These are phyloP conservation scores for Camellia japonica DNA, from an alignment of 148 eudicot species.

Conservation along the genomic window DNA sequence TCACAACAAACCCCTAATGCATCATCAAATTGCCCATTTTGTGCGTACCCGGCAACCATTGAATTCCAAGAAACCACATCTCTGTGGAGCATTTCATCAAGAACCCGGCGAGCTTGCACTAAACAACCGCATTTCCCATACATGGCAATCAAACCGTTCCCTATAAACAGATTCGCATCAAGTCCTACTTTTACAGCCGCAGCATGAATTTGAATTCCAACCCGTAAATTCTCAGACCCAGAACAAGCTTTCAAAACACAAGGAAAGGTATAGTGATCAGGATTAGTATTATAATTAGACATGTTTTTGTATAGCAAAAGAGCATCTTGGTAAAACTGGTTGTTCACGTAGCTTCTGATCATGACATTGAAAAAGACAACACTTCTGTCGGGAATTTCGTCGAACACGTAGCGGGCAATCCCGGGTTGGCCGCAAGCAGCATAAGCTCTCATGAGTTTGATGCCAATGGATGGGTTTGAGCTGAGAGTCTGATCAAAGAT, in stretches of 20 bases:
- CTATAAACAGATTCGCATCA: slow-evolving; percentile 48
- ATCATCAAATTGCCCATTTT: slow-evolving; percentile 59
- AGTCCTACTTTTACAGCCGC: slow-evolving; percentile 51
- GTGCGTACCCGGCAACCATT: slow-evolving; percentile 70
- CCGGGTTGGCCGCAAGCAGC: slow-evolving; percentile 43
- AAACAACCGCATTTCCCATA: slow-evolving; percentile 70
- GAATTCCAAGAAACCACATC: slow-evolving; percentile 83
- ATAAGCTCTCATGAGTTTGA: slow-evolving; percentile 76
- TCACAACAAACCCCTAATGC: slow-evolving; percentile 61
- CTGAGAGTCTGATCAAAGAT: slow-evolving; percentile 35
- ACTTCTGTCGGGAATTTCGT: slow-evolving; percentile 59
- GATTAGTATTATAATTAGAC: slow-evolving; percentile 31
- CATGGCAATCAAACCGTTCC: slow-evolving; percentile 69
- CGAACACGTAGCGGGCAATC: slow-evolving; percentile 60
- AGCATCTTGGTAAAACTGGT: slow-evolving; percentile 47
- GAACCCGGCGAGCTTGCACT: slow-evolving; percentile 43
- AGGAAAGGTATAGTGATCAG: slow-evolving; percentile 77
- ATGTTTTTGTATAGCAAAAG: slow-evolving; percentile 43
- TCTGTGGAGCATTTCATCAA: slow-evolving; percentile 49
- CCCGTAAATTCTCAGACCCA: slow-evolving; percentile 44
- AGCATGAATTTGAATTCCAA: slow-evolving; percentile 55
- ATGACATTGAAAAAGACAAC: slow-evolving; percentile 65
- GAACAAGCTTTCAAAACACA: slow-evolving; percentile 73
- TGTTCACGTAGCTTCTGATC: slow-evolving; percentile 78
- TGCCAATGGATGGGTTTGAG: slow-evolving; percentile 39